Base-by-base conservation (phyloP, 1,139 yeast species). In the Geotrichum reessii region DNA sequence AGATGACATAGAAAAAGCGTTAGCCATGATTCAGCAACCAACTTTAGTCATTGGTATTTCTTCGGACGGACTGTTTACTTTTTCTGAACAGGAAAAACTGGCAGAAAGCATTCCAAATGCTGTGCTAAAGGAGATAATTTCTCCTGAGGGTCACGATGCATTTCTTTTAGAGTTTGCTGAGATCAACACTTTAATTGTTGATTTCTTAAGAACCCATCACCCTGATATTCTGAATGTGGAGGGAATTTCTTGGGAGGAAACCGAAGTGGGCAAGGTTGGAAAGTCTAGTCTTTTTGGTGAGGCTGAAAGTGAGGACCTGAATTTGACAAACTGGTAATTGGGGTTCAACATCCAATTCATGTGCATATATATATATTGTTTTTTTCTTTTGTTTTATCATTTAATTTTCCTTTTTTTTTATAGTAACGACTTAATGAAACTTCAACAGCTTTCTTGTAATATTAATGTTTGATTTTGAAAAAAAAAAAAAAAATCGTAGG, bases 81-180 rank as follows among this genome's bases (percentile, higher is more conserved):
- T 87, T 66, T 82, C 91, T 21, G 99, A 93, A 73, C 99, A 93
- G 73, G 90, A 88, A 66, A 81, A 85, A 58, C 78, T 93, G 57
- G 96, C 96, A 1, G 80, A 82, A 51, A 76, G 84, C 69, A 81
- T 93, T 60, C 95, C 95, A 5, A 79, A 86, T 64, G 80, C 95
- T 1, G 72, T 67, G 6, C 76, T 93, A 63, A 84, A 84, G 64
- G 83, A 83, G 66, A 85, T 93, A 55, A 83, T 86, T 63, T 90
- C 97, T 0, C 95, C 95, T n/a, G 99, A 93, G 68, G 99, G 99
- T 19, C 99, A 93, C 70, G 99, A 93, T 76, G 99, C 99, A 1
- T 93, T 93, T 69, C 76, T 93, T 63, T 77, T 93, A 55, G 99
- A 93, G 72, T 93, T 93, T 72, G 87, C 84, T 56, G 83, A 85